A percentile compares a stretch with the other conserved stretches of the same genome.
These are phyloP conservation scores for Aulographum hederae DNA, from an alignment of 2,329 filamentous ascomycete genomes.

Conservation along the genomic window DNA sequence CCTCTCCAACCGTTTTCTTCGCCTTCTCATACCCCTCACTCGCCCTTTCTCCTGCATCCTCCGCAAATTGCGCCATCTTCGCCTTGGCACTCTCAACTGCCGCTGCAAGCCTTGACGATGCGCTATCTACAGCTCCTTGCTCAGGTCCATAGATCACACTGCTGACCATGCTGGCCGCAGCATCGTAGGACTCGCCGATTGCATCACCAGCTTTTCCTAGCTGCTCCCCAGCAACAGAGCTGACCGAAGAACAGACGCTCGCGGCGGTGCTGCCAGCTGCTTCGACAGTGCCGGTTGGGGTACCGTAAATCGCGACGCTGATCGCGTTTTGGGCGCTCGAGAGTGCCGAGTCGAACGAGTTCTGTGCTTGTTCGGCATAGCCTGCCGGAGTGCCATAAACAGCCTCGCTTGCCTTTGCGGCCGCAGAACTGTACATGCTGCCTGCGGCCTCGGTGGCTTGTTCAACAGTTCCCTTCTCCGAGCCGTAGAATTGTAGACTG, in stretches of 20 bases:
- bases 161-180: slow-evolving; percentile 17
- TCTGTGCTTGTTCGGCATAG: slow-evolving; percentile 34
- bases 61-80: slow-evolving; percentile 17
- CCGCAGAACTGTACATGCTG: slow-evolving; percentile 31
- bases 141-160: slow-evolving; percentile 29
- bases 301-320: slow-evolving; percentile 38
- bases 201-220: slow-evolving; percentile 11
- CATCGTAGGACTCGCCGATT: slow-evolving; percentile 11
- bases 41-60: slow-evolving; percentile 11
- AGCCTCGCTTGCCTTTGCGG: slow-evolving; percentile 31
- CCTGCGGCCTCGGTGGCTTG: slow-evolving; percentile 34
- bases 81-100: slow-evolving; percentile 26
- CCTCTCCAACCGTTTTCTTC: slow-evolving; percentile 23
- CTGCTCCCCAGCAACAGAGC: slow-evolving; percentile 25
- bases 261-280: slow-evolving; percentile 24
- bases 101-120: slow-evolving; percentile 20
- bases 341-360: slow-evolving; percentile 34
- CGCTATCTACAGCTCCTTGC: slow-evolving; percentile 25
- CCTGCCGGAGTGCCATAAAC: slow-evolving; percentile 35
- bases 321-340: slow-evolving; percentile 36
- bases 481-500: slow-evolving; percentile 38
- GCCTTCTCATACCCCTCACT: slow-evolving; percentile 15
- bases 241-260: slow-evolving; percentile 25
- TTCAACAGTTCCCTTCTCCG: slow-evolving; percentile 33
- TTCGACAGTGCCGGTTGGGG: slow-evolving; percentile 28